Evolutionary conservation across 345 rosid species (phyloP).

Genomic region (Lagerstroemia speciosa): DNA sequence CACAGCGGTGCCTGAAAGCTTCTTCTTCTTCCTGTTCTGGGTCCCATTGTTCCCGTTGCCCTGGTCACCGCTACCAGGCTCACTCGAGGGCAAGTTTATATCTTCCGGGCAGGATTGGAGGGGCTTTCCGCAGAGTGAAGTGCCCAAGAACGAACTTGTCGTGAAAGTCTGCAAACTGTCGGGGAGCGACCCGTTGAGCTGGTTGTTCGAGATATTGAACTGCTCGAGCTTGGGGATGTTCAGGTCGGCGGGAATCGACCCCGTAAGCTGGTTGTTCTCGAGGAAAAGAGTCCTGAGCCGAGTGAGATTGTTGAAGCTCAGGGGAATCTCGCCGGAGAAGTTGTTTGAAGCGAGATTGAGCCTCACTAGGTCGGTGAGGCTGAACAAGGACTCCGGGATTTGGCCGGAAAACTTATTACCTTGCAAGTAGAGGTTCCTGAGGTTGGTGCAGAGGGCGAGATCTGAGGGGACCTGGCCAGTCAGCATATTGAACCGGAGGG

Average conservation of each 20-base stretch:
- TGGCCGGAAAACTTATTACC: constrained; percentile 35
- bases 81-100: constrained; percentile 43
- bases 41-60: constrained; percentile 15
- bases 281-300: constrained; percentile 26
- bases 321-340: constrained; percentile 26
- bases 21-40: constrained; percentile 25
- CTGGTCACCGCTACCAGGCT: constrained; percentile 16
- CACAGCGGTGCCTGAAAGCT: constrained; percentile 73
- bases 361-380: constrained; percentile 21
- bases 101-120: constrained; percentile 25
- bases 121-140: constrained; percentile 75
- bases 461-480: constrained; percentile 36
- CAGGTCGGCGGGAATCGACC: constrained; percentile 24
- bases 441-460: constrained; percentile 24
- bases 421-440: constrained; percentile 38
- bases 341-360: constrained; percentile 29
- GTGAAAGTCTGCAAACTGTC: constrained; percentile 31
- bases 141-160: constrained; percentile 52
- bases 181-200: constrained; percentile 77
- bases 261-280: constrained; percentile 27
- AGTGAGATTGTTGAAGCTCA: constrained; percentile 17
- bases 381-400: constrained; percentile 28
- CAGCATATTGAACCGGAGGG: constrained; percentile 36
- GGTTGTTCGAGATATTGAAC: constrained; percentile 73
- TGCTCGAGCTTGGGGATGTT: constrained; percentile 37